phyloP scores from a whole-genome alignment of 345 rosid genomes.

The Linum lewisii region DNA sequence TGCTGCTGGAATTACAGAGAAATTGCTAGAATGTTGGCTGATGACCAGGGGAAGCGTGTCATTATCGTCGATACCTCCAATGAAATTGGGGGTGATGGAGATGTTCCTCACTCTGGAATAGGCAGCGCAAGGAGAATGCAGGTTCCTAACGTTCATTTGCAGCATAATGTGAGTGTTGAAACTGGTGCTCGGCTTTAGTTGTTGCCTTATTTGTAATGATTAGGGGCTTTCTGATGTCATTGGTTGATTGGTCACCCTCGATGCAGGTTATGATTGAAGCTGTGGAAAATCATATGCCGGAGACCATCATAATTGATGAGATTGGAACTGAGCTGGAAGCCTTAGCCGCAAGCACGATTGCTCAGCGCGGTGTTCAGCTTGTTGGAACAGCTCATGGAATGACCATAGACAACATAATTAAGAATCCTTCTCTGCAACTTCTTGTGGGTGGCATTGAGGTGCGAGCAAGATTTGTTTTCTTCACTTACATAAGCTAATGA shows the following conservation, averaged over 20 bases:
- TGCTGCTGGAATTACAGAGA: conserved; percentile 35
- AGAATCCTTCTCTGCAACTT: conserved; percentile 83
- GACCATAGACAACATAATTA: conserved; percentile 80
- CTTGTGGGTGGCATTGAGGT: conserved; percentile 97
- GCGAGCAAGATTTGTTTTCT: conserved; percentile 7
- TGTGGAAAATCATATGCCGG: conserved; percentile 97
- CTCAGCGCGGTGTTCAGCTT: conserved; percentile 96
- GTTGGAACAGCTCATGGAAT: conserved; percentile 97
- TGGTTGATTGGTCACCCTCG: conserved; percentile 9
- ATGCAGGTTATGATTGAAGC: conserved; percentile 96
- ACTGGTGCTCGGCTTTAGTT: neutral
- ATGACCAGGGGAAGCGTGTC: conserved; percentile 81
- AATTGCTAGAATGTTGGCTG: conserved; percentile 86
- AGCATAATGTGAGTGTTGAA: conserved; percentile 59
- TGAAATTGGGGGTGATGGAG: conserved; percentile 97
- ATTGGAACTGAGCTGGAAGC: conserved; percentile 98
- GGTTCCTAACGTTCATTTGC: conserved; percentile 88
- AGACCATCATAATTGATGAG: conserved; percentile 85
- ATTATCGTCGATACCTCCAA: conserved; percentile 82
- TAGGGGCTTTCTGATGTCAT: neutral
- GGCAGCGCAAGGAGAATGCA: conserved; percentile 98
- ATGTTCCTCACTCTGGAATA: conserved; percentile 84
- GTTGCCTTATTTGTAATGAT: neutral
- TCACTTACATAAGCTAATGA: conserved; percentile 3
- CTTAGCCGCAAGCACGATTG: conserved; percentile 91